Evolutionary conservation across 2,329 filamentous ascomycete genomes (phyloP).

Genomic region (Colletotrichum sp.): DNA sequence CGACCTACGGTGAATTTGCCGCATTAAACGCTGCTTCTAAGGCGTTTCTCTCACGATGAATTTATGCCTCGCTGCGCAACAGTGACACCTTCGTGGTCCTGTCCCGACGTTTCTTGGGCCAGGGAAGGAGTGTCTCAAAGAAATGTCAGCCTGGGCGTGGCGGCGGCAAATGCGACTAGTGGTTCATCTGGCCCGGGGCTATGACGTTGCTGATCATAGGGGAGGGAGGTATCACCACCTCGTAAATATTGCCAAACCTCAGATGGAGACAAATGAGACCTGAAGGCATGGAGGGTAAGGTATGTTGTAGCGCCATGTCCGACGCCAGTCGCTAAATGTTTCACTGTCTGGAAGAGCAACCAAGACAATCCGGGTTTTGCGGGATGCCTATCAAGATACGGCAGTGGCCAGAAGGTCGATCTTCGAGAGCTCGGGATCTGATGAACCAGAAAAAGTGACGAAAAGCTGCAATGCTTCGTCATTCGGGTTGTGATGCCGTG

Average conservation of each 20-base stretch:
- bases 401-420: neutral
- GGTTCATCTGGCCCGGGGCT: neutral
- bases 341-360: neutral
- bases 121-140: neutral
- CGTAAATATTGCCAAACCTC: neutral
- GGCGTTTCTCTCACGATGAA: neutral
- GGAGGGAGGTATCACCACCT: neutral
- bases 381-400: neutral
- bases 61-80: neutral
- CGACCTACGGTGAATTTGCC: neutral
- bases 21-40: neutral
- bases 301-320: neutral
- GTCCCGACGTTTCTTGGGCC: neutral
- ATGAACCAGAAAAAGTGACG: neutral
- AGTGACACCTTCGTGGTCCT: neutral
- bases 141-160: neutral
- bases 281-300: slow-evolving; percentile 1
- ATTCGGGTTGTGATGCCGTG: neutral
- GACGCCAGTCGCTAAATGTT: neutral
- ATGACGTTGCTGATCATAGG: neutral
- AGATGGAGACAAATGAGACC: neutral
- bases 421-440: neutral
- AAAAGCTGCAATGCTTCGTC: neutral
- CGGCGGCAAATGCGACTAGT: neutral
- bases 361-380: neutral